Conservation (phyloP, 1,284 basidiomycete species). For the Trametes sp. region DNA sequence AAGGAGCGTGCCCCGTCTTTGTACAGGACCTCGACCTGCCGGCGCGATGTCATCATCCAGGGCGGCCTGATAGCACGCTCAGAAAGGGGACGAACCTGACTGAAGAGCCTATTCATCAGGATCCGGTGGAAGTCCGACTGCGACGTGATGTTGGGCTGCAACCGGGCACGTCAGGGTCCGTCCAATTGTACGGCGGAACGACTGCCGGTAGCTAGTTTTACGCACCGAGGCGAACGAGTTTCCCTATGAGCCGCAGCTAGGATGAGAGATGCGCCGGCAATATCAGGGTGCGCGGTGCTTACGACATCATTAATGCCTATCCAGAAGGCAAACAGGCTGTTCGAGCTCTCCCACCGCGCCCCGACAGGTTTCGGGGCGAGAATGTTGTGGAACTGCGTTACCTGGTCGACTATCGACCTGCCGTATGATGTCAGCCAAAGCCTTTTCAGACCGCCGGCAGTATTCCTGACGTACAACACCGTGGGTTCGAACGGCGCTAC, state of each 20-base stretch:
- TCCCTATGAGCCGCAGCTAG: conserved; percentile 45
- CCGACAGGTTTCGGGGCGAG: conserved; percentile 58
- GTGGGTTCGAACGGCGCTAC: conserved; percentile 63
- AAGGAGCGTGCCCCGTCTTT: conserved; percentile 64
- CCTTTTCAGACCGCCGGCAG: background rate
- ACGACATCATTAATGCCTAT: conserved; percentile 75
- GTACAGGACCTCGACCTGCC: conserved; percentile 62
- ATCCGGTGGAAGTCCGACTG: conserved; percentile 57
- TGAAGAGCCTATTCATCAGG: conserved; percentile 63
- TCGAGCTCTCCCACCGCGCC: conserved; percentile 60
- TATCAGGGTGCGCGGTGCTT: conserved; percentile 17
- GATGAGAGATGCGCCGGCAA: conserved; percentile 14
- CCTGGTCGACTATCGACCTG: conserved; percentile 71
- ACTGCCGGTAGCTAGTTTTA: conserved; percentile 6
- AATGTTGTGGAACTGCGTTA: conserved; percentile 60
- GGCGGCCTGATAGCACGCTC: conserved; percentile 1
- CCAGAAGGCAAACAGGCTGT: conserved; percentile 69
- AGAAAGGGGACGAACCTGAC: conserved; percentile 49
- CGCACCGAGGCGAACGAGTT: conserved; percentile 61
- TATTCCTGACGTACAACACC: conserved; percentile 52
- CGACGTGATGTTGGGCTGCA: conserved; percentile 60
- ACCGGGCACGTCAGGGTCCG: conserved; percentile 18
- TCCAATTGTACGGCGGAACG: background rate
- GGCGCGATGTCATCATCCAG: conserved; percentile 7
- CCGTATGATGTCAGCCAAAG: conserved; percentile 1